A percentile compares a stretch with the other conserved stretches of the same genome.
phyloP scores from a whole-genome alignment of 768 basidiomycete species.

The Dioszegia aurantiaca region DNA sequence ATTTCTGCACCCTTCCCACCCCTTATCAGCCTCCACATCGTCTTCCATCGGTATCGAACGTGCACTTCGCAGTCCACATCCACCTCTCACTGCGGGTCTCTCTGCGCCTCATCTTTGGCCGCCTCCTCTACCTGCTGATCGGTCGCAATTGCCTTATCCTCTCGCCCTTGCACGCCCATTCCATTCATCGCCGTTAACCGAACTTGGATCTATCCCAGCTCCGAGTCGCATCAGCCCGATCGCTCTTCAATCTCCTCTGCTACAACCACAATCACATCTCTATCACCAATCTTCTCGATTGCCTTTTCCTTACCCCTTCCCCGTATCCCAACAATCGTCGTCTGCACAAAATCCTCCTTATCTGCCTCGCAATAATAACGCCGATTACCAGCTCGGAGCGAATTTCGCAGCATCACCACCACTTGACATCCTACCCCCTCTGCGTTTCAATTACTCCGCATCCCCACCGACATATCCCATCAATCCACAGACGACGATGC shows the following conservation, averaged over 20 bases:
- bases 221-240: constrained; percentile 16
- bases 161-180: constrained; percentile 9
- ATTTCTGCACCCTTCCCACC: constrained; percentile 21
- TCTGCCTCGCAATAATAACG: not conserved
- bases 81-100: constrained; percentile 26
- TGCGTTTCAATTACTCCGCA: constrained; percentile 42
- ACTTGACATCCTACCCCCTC: constrained; percentile 37
- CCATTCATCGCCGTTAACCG: constrained; percentile 20
- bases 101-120: constrained; percentile 19
- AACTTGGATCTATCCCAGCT: constrained; percentile 18
- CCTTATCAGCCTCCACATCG: constrained; percentile 16
- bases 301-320: constrained; percentile 13
- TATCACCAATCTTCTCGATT: constrained; percentile 11
- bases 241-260: not conserved
- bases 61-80: constrained; percentile 27
- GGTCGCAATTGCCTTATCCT: constrained; percentile 5
- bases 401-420: constrained; percentile 21
- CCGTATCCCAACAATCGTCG: constrained; percentile 4
- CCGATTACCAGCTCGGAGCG: constrained; percentile 10
- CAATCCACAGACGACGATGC: constrained; percentile 26
- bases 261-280: constrained; percentile 3
- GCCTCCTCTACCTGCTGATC: constrained; percentile 10
- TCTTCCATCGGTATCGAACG: constrained; percentile 22
- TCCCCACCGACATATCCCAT: constrained; percentile 26
- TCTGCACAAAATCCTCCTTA: not conserved